Base-by-base conservation (phyloP, 805 yeast genomes). In the Wickerhamomyces ciferrii region DNA sequence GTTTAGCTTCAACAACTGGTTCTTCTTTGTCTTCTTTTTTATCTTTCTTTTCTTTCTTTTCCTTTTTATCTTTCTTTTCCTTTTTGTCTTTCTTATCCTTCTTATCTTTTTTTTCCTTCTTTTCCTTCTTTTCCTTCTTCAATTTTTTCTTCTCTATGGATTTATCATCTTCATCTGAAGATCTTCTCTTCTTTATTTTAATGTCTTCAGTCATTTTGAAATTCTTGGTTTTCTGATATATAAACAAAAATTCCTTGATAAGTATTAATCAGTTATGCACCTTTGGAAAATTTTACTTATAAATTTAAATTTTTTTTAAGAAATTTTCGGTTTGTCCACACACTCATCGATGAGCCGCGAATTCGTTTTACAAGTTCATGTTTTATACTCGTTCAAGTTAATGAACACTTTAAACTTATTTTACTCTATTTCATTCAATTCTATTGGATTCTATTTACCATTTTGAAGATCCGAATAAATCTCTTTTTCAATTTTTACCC, bases 91-190 rank as follows among this genome's bases (percentile, higher is more conserved):
- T 48, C 52, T 63, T 57, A 49, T 58, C 54, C 51, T 65, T 62
- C 53, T 67, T 58, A 49, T 53, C 51, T 54, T 67, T 62, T 58
- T 69, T 69, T 51, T 74, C 70, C 48, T 66, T 71, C 51, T 66
- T 60, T 23, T 67, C 67, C 43, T 64, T 64, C 45, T 66, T 59
- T 38, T 66, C 67, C 49, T 49, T 53, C 52, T 54, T 56, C 29
- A 54, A 34, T 42, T 44, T 54, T 46, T 53, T 56, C 50, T 53
- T 54, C 47, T 53, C 54, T 24, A 43, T 17, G 6, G 44, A 43
- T 39, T 42, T 51, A 20, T 55, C 59, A 41, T 55, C 61, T 3
- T 48, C 50, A 43, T 39, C 18, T 15, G 49, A 43, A 25, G 52
- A 43, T 38, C 51, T 54, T 53, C 61, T 60, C 58, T 60, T 58